Evolutionary conservation across 371 early-diverging fungal species (phyloP).

Genomic region (Rhizopus microsporus): DNA sequence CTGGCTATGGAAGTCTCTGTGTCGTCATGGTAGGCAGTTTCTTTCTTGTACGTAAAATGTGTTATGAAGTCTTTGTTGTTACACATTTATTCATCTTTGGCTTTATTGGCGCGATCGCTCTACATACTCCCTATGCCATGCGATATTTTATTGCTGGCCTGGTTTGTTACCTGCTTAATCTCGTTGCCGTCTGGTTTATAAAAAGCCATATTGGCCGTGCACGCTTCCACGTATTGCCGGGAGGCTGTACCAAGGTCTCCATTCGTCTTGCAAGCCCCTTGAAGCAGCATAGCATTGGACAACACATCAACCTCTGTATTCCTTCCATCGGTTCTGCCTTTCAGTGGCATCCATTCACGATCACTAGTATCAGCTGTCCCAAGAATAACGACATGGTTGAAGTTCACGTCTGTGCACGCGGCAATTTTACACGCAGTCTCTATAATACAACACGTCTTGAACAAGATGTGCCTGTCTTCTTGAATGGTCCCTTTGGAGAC

Average conservation of each 20-base stretch:
- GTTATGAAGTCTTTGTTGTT: constrained; percentile 50
- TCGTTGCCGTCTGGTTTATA: constrained; percentile 57
- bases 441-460: constrained; percentile 34
- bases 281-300: constrained; percentile 46
- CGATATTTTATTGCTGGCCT: constrained; percentile 58
- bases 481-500: constrained; percentile 52
- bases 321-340: constrained; percentile 52
- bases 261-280: constrained; percentile 46
- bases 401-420: constrained; percentile 53
- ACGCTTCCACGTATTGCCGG: constrained; percentile 46
- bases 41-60: constrained; percentile 52
- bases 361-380: constrained; percentile 36
- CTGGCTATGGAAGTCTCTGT: constrained; percentile 52
- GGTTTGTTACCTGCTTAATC: constrained; percentile 50
- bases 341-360: constrained; percentile 69
- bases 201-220: constrained; percentile 50
- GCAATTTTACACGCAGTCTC: constrained; percentile 54
- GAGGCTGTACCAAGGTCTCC: constrained; percentile 47
- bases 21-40: constrained; percentile 51
- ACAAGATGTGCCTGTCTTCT: constrained; percentile 44
- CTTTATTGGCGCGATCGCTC: constrained; percentile 51
- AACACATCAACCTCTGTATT: constrained; percentile 57
- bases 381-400: constrained; percentile 22
- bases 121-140: constrained; percentile 65
- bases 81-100: constrained; percentile 54